Percentiles rank a stretch among this genome's conserved stretches.
Conservation (phyloP, 2,329 filamentous ascomycete genomes). For the Aspergillus viridinutans region DNA sequence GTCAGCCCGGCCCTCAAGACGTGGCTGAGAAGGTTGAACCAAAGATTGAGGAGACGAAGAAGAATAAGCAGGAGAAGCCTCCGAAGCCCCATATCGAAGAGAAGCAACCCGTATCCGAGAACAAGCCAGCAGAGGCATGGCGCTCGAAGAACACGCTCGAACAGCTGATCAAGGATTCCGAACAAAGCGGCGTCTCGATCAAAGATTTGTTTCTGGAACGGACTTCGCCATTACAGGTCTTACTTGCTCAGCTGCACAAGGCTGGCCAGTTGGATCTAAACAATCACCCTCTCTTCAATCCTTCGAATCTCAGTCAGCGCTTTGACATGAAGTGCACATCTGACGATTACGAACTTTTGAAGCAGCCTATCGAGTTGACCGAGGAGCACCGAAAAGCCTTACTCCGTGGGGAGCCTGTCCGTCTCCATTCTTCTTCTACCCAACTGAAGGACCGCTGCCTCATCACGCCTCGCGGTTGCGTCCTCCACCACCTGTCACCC, state of each 20-base stretch:
- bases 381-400: constrained; percentile 41
- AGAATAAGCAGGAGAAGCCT: constrained; percentile 21
- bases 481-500: constrained; percentile 41
- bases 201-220: constrained; percentile 41
- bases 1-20: constrained; percentile 7
- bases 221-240: constrained; percentile 33
- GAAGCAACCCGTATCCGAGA: constrained; percentile 15
- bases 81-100: constrained; percentile 17
- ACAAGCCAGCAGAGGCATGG: constrained; percentile 29
- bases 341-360: constrained; percentile 38
- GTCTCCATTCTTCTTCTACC: constrained; percentile 31
- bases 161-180: constrained; percentile 37
- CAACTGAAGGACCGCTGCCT: constrained; percentile 41
- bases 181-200: constrained; percentile 29
- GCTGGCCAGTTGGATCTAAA: constrained; percentile 34
- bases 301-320: constrained; percentile 38
- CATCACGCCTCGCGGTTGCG: constrained; percentile 43
- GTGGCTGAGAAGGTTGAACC: constrained; percentile 19
- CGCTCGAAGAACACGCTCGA: constrained; percentile 37
- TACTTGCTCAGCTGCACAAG: constrained; percentile 38
- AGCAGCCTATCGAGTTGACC: constrained; percentile 37
- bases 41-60: constrained; percentile 21
- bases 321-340: constrained; percentile 40
- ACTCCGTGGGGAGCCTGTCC: constrained; percentile 40
- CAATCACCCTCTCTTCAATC: constrained; percentile 39